Conservation (phyloP, 805 yeast genomes). For the Metschnikowia rubicola region DNA sequence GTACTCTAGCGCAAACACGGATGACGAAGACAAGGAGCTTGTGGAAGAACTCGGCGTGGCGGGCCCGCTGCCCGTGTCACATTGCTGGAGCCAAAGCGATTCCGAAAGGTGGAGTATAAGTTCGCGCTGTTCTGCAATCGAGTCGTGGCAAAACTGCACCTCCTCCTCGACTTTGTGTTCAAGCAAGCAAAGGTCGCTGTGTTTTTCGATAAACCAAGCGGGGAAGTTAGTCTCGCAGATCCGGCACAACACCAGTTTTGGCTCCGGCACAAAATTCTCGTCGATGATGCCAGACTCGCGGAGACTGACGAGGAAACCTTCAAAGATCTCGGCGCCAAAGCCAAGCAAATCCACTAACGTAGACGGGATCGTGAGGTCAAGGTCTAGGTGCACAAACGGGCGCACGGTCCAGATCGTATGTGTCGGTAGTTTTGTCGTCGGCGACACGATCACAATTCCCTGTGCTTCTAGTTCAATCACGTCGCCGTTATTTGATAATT, state of each 20-base stretch:
- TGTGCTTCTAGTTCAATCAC: constrained; percentile 84
- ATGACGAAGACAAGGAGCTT: constrained; percentile 19
- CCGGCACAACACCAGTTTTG: constrained; percentile 78
- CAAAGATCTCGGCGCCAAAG: constrained; percentile 83
- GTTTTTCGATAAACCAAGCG: constrained; percentile 94
- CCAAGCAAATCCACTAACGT: constrained; percentile 75
- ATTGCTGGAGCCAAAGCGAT: constrained; percentile 25
- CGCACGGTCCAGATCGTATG: constrained; percentile 93
- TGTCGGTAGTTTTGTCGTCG: constrained; percentile 52
- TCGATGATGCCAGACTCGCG: constrained; percentile 63
- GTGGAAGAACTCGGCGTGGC: constrained; percentile 17
- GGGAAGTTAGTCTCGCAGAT: constrained; percentile 91
- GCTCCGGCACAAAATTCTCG: constrained; percentile 68
- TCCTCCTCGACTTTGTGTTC: constrained; percentile 82
- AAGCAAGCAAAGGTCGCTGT: constrained; percentile 79
- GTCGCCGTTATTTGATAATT: constrained; percentile 53
- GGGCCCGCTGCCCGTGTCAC: constrained; percentile 11
- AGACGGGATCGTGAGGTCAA: constrained; percentile 66
- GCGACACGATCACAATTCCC: constrained; percentile 77
- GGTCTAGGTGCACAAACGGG: constrained; percentile 63
- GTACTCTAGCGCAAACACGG: constrained; percentile 41
- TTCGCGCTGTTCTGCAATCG: constrained; percentile 64
- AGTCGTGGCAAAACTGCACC: constrained; percentile 72
- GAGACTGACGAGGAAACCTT: constrained; percentile 62
- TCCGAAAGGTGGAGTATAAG: constrained; percentile 45